Percentiles rank a stretch among this genome's conserved stretches.
Conservation (phyloP, 108 stramenopile genomes). For the Fragilariopsis cylindrus region DNA sequence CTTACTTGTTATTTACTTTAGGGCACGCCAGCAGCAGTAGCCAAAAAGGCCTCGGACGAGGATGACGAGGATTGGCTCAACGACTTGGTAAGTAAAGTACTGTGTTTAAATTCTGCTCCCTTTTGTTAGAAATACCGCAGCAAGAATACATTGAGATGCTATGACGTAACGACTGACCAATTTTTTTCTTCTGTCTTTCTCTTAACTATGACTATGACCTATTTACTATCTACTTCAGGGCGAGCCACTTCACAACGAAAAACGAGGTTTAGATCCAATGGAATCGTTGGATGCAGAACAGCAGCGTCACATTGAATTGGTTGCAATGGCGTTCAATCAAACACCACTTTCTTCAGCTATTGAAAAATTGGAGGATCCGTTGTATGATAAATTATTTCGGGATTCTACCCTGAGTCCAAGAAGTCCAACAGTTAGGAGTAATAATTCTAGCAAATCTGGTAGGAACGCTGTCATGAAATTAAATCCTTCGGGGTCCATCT, state of each 20-base stretch:
- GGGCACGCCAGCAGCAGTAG: slow-evolving; percentile 14
- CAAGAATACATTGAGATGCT: no score
- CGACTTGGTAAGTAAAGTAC: slow-evolving; percentile 27
- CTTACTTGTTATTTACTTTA: slow-evolving; percentile 6
- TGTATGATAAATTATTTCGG: not conserved
- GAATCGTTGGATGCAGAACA: slow-evolving; percentile 26
- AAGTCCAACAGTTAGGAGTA: slow-evolving; percentile 12
- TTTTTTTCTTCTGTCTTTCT: not conserved
- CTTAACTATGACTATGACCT: not conserved
- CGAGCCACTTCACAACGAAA: not conserved
- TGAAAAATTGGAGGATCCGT: not conserved
- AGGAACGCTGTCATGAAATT: slow-evolving; percentile 7
- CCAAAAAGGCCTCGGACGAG: slow-evolving; percentile 26
- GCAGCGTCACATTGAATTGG: slow-evolving; percentile 7
- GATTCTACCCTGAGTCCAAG: not conserved
- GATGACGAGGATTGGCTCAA: slow-evolving; percentile 32
- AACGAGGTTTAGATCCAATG: not conserved
- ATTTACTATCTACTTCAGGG: slow-evolving; percentile 16
- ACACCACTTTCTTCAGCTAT: not conserved
- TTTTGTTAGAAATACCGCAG: no score
- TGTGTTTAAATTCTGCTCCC: no score
- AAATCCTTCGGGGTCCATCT: slow-evolving; percentile 21
- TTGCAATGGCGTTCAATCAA: slow-evolving; percentile 17
- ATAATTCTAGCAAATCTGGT: slow-evolving; percentile 7
- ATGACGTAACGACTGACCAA: not conserved